Conservation (phyloP, 495 filamentous ascomycete species). For the Daldinia caldariorum region DNA sequence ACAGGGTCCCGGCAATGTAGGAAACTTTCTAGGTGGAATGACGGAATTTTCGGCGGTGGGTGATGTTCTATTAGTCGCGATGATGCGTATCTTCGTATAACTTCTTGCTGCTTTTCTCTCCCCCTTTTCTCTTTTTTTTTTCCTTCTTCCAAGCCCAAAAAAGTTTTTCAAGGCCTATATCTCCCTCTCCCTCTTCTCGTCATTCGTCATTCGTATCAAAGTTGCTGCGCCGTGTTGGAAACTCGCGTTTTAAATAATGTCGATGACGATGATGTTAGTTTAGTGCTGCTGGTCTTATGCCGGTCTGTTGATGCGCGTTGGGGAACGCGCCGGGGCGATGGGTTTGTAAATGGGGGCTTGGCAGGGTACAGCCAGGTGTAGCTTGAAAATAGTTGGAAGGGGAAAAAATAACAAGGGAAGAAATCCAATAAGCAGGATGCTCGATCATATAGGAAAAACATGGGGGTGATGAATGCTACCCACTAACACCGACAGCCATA, state of each 20-base stretch:
- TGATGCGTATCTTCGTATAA: slow-evolving; percentile 5
- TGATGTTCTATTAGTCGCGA: slow-evolving; percentile 7
- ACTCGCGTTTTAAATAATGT: slow-evolving; percentile 20
- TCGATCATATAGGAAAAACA: slow-evolving; percentile 24
- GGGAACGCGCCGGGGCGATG: slow-evolving; percentile 27
- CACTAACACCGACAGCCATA: slow-evolving; percentile 5
- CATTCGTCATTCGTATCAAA: slow-evolving; percentile 14
- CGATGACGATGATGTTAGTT: slow-evolving; percentile 18
- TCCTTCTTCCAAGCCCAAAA: neutral
- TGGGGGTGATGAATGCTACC: neutral
- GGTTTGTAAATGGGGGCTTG: slow-evolving; percentile 16
- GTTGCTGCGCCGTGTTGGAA: slow-evolving; percentile 25
- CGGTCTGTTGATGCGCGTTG: slow-evolving; percentile 30
- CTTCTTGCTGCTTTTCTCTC: neutral
- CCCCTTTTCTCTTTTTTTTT: neutral
- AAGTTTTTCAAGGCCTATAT: neutral
- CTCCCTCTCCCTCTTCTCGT: neutral
- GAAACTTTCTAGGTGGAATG: slow-evolving; percentile 10
- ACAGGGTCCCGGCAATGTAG: slow-evolving; percentile 29
- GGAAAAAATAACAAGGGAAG: slow-evolving; percentile 9
- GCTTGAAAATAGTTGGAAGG: slow-evolving; percentile 8
- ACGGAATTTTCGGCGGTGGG: neutral
- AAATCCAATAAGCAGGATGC: slow-evolving; percentile 24
- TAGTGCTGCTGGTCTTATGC: slow-evolving; percentile 11
- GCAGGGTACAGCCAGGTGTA: slow-evolving; percentile 15